Evolutionary conservation across 805 yeast genomes (phyloP), one percentile per base, ranked within the genome.

Genomic region (Pichia occidentalis): DNA sequence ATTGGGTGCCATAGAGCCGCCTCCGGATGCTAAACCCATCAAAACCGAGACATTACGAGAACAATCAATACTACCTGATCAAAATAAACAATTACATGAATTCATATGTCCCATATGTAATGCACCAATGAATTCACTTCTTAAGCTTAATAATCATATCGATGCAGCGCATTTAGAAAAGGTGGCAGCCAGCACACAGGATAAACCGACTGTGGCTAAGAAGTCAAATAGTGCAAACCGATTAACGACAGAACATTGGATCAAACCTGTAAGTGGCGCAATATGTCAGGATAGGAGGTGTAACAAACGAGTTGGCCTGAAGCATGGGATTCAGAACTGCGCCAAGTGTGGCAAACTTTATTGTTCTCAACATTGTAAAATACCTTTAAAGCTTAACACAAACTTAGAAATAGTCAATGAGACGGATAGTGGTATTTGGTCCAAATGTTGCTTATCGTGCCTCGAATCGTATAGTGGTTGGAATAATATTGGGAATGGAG

Each of bases 341-440:
- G 61, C 90, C 18, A 73, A 71, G 47, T 87, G 95, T 60, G 95
- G 95, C 0, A 52, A 64, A 19, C 55, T 86, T 13, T 85, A 60
- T 52, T 86, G 96, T 55, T 70, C 70, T 42, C 57, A 54, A 21
- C 95, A 87, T 59, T 65, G 86, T 3, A 54, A 61, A 36, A 77
- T 66, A 48, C 64, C 68, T 36, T 67, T 76, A 31, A 73, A 68
- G 49, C 59, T 86, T 13, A 58, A 71, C 43, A 49, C 56, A n/a
- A 49, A 60, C 2, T 75, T 80, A 0, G 5, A 29, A 8, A 26
- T 39, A 7, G 22, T 36, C 4, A 24, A 36, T 10, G 47, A 62
- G 8, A 71, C 72, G 43, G 73, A 70, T 40, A 13, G 43, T 35
- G 90, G 92, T 0, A 56, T 65, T n/a, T 81, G 88, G 90, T 63